A percentile compares a stretch with the other conserved stretches of the same genome.
phyloP scores from a whole-genome alignment of 2,329 filamentous ascomycete genomes.

The Monosporascus sp. region DNA sequence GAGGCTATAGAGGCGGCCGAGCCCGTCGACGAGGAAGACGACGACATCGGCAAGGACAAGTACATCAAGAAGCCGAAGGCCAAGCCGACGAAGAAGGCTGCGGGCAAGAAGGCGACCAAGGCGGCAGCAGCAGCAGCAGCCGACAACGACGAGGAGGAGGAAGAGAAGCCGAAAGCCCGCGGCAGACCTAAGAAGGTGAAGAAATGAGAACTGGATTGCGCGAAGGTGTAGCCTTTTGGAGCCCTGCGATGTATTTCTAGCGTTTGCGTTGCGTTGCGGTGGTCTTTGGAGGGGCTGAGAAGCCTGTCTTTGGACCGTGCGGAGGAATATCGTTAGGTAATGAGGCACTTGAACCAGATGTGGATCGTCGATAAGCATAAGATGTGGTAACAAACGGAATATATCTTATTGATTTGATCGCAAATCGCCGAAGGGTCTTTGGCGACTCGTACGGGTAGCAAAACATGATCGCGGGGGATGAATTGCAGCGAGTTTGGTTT shows the following conservation, averaged over 20 bases:
- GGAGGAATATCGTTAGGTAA: background rate
- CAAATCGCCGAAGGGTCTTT: no score
- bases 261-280: background rate
- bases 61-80: slow-evolving; percentile 90
- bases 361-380: no score
- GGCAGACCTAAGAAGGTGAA: slow-evolving; percentile 38
- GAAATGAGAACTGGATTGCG: slow-evolving; percentile 18
- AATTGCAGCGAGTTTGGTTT: no score
- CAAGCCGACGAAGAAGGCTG: slow-evolving; percentile 51
- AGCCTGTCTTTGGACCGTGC: background rate
- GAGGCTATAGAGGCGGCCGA: slow-evolving; percentile 52
- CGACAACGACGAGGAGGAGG: slow-evolving; percentile 42
- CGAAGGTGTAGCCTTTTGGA: background rate
- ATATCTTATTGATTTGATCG: no score
- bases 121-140: slow-evolving; percentile 27
- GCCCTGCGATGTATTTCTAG: background rate
- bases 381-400: no score
- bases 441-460: no score
- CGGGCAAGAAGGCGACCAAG: slow-evolving; percentile 30
- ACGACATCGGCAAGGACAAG: slow-evolving; percentile 84
- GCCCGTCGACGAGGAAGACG: slow-evolving; percentile 66
- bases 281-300: background rate
- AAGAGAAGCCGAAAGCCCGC: slow-evolving; percentile 44
- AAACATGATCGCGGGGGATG: no score
- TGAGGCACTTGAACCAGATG: background rate